These are phyloP conservation scores for Acanthamoeba castellanii DNA, from an alignment of 208 protist species.

Conservation along the genomic window DNA sequence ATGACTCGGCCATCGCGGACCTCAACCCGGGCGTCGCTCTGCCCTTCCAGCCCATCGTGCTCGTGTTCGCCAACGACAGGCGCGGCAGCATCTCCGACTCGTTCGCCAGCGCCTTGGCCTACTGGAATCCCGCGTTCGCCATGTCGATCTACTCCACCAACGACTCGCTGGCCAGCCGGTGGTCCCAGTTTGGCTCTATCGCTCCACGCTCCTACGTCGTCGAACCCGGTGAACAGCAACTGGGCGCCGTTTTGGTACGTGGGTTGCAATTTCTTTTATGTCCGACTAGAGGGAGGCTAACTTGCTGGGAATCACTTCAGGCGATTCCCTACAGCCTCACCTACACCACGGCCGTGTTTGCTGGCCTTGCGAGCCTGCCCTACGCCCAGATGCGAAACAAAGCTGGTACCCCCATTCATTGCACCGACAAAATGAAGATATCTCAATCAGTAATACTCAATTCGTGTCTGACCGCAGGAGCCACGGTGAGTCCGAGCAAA, in stretches of 20 bases:
- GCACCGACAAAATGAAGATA: not conserved
- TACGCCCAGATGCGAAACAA: not conserved
- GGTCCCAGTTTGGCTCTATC: not conserved
- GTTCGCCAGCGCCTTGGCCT: not conserved
- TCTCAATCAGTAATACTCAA: not conserved
- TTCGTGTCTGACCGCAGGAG: not conserved
- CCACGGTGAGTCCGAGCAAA: not conserved
- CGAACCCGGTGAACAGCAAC: not conserved
- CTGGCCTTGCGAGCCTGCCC: not conserved
- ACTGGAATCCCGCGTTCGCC: not conserved
- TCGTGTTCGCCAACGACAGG: slow-evolving; percentile 7
- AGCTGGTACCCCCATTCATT: not conserved
- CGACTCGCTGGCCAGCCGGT: not conserved
- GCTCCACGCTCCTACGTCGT: not conserved
- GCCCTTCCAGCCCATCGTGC: not conserved
- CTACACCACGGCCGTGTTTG: not conserved
- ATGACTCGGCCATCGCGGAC: slow-evolving; percentile 2
- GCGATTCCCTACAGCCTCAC: not conserved
- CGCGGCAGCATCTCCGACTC: not conserved
- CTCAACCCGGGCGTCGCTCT: not conserved
- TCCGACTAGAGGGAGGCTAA: not conserved
- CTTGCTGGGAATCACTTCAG: not conserved
- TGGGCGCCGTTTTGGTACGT: not conserved
- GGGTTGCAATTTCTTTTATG: not conserved
- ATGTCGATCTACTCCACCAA: not conserved